Evolutionary conservation across 352 stramenopile species (phyloP), one percentile per base, ranked within the genome.

Genomic region (Pythium chondricola): DNA sequence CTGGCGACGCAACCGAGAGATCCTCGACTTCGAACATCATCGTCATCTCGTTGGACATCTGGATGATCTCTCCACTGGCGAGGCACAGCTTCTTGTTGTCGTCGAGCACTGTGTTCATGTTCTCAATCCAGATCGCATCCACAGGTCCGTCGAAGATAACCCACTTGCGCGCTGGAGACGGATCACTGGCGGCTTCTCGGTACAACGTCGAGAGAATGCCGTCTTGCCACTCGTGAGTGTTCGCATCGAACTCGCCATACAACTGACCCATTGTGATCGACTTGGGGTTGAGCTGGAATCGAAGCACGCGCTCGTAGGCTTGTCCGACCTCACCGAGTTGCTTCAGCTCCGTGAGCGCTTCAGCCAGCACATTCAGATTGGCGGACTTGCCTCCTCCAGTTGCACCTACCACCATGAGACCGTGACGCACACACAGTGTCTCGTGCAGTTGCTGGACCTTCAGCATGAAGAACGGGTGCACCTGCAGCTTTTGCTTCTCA

Each of bases 11-110:
- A 13, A 98, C 93, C 0, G 83, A 93, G 2, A 98, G 61, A 54
- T 98, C 93, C 60, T 98, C 89, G 6, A 97, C 88, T 53, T 98
- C 93, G 43, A 98, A 98, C 85, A 98, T 97, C 90, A 98, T 98
- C 1, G 89, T 97, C 93, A 98, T 98, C 26, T 93, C 74, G 40
- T 95, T 90, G 17, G 76, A 93, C 64, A 98, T 93, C 26, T 89
- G 77, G 40, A 98, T 96, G 49, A 97, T 98, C 59, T 98, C 93
- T 24, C 93, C 93, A 42, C 84, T 97, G 13, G 83, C 93, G 6
- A 98, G 63, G 48, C 93, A 98, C 6, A 98, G 64, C 57, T 98
- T 96, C 61, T 97, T 97, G 71, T 98, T 98, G 67, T 98, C 93
- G 51, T 98, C 93, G 36, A 98, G 71, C 10, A 97, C 93, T 0